phyloP scores from a whole-genome alignment of 169 alveolate species.

The Theileria orientalis region DNA sequence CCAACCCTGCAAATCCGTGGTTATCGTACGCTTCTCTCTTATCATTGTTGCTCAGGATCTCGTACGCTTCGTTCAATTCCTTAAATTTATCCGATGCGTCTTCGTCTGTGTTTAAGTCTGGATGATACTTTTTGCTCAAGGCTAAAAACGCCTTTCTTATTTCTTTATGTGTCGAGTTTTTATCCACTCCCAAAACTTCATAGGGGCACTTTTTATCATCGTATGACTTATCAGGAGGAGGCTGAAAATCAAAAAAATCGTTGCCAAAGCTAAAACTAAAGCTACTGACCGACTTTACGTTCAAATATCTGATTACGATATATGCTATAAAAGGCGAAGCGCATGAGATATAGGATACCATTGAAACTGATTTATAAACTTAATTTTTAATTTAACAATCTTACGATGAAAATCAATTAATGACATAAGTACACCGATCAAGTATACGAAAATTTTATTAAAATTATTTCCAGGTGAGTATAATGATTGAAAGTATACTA shows the following conservation, averaged over 20 bases:
- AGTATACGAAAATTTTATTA: no score
- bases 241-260: slow-evolving; percentile 13
- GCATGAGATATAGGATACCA: background rate
- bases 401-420: no score
- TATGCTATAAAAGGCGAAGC: background rate
- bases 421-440: no score
- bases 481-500: no score
- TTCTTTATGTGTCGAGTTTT: slow-evolving; percentile 78
- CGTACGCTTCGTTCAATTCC: slow-evolving; percentile 89
- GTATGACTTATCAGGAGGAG: background rate
- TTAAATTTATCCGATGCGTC: slow-evolving; percentile 84
- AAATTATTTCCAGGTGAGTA: no score
- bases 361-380: no score
- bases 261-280: slow-evolving; percentile 9
- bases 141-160: slow-evolving; percentile 89
- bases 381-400: no score
- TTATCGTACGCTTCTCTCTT: slow-evolving; percentile 85
- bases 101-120: slow-evolving; percentile 83
- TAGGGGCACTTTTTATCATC: slow-evolving; percentile 56
- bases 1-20: slow-evolving; percentile 88
- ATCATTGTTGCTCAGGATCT: slow-evolving; percentile 85
- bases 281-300: background rate
- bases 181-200: slow-evolving; percentile 71
- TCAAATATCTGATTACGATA: background rate
- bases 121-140: slow-evolving; percentile 85